Evolutionary conservation across 1,284 basidiomycete genomes (phyloP).

Genomic region (Melampsora allii-populina): DNA sequence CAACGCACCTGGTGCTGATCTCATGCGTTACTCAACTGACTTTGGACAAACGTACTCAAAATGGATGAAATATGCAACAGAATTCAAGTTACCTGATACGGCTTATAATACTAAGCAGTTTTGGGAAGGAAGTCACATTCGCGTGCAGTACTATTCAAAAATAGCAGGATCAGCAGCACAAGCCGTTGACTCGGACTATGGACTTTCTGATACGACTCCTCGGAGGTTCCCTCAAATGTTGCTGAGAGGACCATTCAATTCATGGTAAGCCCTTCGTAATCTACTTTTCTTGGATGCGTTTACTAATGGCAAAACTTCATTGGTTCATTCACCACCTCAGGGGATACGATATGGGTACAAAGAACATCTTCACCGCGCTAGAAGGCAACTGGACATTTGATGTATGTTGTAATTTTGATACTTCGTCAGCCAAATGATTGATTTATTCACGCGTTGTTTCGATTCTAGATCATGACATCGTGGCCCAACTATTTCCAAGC

Average conservation of each 20-base stretch:
- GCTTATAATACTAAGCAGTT: conserved; percentile 61
- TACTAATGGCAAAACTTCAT: neutral
- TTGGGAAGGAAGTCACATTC: conserved; percentile 78
- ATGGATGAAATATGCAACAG: conserved; percentile 72
- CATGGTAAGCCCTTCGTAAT: conserved; percentile 57
- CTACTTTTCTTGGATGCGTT: neutral
- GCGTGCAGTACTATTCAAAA: conserved; percentile 81
- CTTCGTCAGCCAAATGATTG: neutral
- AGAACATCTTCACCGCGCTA: conserved; percentile 62
- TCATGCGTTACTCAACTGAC: conserved; percentile 76
- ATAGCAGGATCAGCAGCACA: conserved; percentile 62
- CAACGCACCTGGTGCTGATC: conserved; percentile 77
- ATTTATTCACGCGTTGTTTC: neutral
- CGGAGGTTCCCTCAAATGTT: conserved; percentile 80
- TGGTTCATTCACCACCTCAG: neutral
- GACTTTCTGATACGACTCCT: conserved; percentile 57
- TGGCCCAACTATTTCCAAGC: conserved; percentile 85
- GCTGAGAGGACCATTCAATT: conserved; percentile 79
- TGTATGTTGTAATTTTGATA: conserved; percentile 7
- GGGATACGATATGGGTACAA: conserved; percentile 76
- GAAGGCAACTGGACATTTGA: conserved; percentile 72
- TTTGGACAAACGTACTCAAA: conserved; percentile 78
- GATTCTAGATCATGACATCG: conserved; percentile 63
- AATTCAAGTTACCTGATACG: conserved; percentile 62
- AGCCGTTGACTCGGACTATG: conserved; percentile 71